A percentile compares a stretch with the other conserved stretches of the same genome.
These are phyloP conservation scores for Tilletia setariae DNA, from an alignment of 1,284 basidiomycete genomes.

Conservation along the genomic window DNA sequence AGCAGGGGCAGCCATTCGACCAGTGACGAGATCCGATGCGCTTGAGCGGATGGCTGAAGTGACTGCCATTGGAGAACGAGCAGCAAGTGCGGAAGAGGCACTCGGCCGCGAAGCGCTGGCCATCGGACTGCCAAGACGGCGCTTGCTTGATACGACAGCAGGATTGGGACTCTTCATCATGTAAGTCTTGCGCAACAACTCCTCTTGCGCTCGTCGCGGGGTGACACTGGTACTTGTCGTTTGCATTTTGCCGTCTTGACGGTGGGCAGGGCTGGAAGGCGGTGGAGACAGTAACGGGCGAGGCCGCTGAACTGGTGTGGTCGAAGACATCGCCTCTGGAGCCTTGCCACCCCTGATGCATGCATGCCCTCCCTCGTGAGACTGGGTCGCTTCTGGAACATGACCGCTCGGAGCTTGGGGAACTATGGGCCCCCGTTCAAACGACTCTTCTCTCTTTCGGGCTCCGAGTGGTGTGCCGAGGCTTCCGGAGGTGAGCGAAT, in stretches of 20 bases:
- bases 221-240: background rate
- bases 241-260: background rate
- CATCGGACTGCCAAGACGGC: no score
- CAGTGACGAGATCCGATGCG: no score
- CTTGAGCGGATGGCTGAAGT: no score
- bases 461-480: background rate
- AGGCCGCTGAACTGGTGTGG: background rate
- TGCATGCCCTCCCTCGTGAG: background rate
- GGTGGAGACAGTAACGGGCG: conserved; percentile 2
- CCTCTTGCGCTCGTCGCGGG: background rate
- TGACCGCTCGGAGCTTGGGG: background rate
- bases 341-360: background rate
- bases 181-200: background rate
- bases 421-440: background rate
- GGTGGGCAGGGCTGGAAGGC: background rate
- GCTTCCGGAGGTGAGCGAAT: background rate
- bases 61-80: no score
- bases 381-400: background rate
- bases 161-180: background rate
- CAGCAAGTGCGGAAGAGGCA: no score
- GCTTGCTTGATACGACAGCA: background rate
- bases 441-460: conserved; percentile 1
- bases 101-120: no score
- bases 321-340: background rate
- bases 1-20: no score